Percentiles rank a stretch among this genome's conserved stretches.
phyloP scores from a whole-genome alignment of 441 rosid species.

The Mallotus japonicus region DNA sequence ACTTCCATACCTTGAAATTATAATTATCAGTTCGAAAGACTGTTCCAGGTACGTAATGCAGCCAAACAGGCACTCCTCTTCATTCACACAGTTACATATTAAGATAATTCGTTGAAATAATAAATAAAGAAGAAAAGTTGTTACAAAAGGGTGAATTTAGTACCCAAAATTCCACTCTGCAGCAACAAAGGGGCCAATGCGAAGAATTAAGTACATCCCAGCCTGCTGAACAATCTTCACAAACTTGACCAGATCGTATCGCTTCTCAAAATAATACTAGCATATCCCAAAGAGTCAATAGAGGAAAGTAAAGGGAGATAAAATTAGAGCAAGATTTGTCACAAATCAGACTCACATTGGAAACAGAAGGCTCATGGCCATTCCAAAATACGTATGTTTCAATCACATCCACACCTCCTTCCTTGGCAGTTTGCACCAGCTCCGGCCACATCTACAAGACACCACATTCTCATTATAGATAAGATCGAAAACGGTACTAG shows the following conservation, averaged over 20 bases:
- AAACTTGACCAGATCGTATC: constrained; percentile 88
- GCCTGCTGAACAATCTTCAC: constrained; percentile 80
- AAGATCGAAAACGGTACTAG: too few species aligned
- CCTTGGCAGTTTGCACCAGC: constrained; percentile 77
- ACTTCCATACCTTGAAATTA: constrained; percentile 70
- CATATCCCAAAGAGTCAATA: constrained; percentile 16
- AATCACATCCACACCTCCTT: constrained; percentile 78
- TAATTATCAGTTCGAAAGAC: constrained; percentile 80
- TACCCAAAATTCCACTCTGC: constrained; percentile 99
- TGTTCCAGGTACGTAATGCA: constrained; percentile 84
- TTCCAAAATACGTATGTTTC: constrained; percentile 97
- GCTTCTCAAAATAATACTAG: constrained; percentile 74
- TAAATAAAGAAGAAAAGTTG: background rate
- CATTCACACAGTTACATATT: constrained; percentile 17
- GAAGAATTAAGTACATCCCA: constrained; percentile 81
- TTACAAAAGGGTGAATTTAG: constrained; percentile 3
- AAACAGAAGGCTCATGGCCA: constrained; percentile 80
- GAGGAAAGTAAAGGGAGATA: background rate
- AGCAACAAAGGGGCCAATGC: constrained; percentile 91
- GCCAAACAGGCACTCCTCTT: constrained; percentile 94
- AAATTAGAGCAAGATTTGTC: background rate
- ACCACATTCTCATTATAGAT: background rate
- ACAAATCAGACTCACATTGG: constrained; percentile 43
- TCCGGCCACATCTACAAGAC: constrained; percentile 87
- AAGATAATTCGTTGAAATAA: constrained; percentile 1